A percentile compares a stretch with the other conserved stretches of the same genome.
phyloP scores from a whole-genome alignment of 73 alveolate genomes.

The Tetrahymena borealis region DNA sequence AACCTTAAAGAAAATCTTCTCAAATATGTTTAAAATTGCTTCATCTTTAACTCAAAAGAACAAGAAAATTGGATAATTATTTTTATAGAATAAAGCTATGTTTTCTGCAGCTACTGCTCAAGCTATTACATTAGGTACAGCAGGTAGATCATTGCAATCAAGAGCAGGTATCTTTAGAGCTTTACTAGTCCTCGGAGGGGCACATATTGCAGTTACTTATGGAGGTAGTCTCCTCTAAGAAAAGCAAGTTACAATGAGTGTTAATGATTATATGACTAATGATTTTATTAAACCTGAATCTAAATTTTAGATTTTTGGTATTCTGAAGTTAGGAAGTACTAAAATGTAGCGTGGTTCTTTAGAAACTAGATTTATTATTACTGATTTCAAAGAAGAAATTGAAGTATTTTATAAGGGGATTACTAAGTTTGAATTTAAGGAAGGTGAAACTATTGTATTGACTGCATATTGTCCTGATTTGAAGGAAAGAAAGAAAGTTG shows the following conservation, averaged over 20 bases:
- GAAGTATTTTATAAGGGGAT: constrained; percentile 19
- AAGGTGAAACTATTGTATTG: constrained; percentile 34
- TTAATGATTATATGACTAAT: constrained; percentile 27
- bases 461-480: constrained; percentile 38
- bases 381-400: constrained; percentile 38
- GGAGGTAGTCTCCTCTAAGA: constrained; percentile 16
- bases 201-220: constrained; percentile 20
- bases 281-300: constrained; percentile 10
- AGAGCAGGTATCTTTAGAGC: constrained; percentile 45
- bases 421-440: constrained; percentile 44
- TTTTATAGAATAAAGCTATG: not conserved
- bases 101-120: not conserved
- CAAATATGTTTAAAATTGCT: not conserved
- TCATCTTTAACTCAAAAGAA: not conserved
- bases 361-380: constrained; percentile 11
- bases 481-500: constrained; percentile 17
- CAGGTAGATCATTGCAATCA: not conserved
- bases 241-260: constrained; percentile 23
- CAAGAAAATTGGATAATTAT: not conserved
- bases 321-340: constrained; percentile 20
- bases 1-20: not conserved
- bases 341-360: constrained; percentile 21
- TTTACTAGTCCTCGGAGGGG: constrained; percentile 16
- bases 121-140: not conserved
- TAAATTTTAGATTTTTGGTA: constrained; percentile 20